A percentile compares a stretch with the other conserved stretches of the same genome.
Conservation (phyloP, 371 early-diverging fungal species). For the Phascolomyces articulosus region DNA sequence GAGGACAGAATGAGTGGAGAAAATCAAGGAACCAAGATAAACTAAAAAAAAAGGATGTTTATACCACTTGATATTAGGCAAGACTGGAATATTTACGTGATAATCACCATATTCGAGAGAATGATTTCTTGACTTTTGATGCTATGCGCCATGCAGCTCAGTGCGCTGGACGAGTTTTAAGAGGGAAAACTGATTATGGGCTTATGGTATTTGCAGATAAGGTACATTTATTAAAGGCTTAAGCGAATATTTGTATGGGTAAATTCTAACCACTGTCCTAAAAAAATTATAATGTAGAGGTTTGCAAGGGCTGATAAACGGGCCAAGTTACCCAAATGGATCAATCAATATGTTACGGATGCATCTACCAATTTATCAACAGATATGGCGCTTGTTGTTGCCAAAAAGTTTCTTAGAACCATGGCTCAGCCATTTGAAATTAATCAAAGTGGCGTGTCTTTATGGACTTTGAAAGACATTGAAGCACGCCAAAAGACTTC, state of each 20-base stretch:
- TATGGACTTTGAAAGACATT: conserved; percentile 69
- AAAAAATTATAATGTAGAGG: conserved; percentile 58
- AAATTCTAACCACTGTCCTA: no score
- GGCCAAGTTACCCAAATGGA: conserved; percentile 98
- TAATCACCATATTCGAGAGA: conserved; percentile 94
- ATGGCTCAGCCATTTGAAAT: conserved; percentile 98
- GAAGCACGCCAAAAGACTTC: conserved; percentile 43
- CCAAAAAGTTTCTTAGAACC: conserved; percentile 92
- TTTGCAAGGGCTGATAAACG: conserved; percentile 96
- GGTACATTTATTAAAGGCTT: conserved; percentile 36
- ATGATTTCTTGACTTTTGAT: conserved; percentile 99
- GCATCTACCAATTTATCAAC: conserved; percentile 94
- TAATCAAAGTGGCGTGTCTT: conserved; percentile 61
- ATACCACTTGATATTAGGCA: conserved; percentile 73
- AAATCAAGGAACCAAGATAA: no score
- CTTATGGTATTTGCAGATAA: conserved; percentile 99
- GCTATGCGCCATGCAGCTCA: conserved; percentile 99
- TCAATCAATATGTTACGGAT: conserved; percentile 90
- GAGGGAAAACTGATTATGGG: conserved; percentile 99
- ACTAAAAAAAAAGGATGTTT: no score
- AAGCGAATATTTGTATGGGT: no score
- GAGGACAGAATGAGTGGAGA: no score
- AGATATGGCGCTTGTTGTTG: conserved; percentile 96
- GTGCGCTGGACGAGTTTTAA: conserved; percentile 97
- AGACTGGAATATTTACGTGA: conserved; percentile 96